These are phyloP conservation scores for Fusarium staphyleae DNA, from an alignment of 2,329 filamentous ascomycete genomes.

Conservation along the genomic window DNA sequence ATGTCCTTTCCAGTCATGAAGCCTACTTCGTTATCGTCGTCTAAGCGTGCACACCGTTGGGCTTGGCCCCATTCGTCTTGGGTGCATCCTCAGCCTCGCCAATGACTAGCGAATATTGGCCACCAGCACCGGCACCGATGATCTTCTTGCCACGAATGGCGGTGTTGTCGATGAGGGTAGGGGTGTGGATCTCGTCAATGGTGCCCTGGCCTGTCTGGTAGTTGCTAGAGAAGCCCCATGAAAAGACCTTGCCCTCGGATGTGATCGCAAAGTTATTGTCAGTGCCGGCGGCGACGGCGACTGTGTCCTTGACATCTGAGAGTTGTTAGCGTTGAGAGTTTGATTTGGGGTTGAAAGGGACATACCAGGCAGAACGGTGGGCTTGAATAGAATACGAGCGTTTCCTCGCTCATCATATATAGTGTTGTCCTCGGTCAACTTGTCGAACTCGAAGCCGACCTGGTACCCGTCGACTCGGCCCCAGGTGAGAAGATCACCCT, in stretches of 20 bases:
- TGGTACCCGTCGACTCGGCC: constrained; percentile 63
- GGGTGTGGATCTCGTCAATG: constrained; percentile 79
- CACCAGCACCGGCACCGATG: constrained; percentile 82
- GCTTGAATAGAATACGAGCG: constrained; percentile 67
- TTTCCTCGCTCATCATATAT: constrained; percentile 68
- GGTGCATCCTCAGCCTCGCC: constrained; percentile 48
- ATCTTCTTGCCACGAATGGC: constrained; percentile 79
- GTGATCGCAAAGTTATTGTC: constrained; percentile 79
- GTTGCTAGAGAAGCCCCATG: constrained; percentile 82
- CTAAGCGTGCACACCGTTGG: constrained; percentile 32
- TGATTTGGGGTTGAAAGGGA: not conserved
- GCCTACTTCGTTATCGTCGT: constrained; percentile 21
- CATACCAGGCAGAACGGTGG: constrained; percentile 54
- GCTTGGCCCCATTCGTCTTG: constrained; percentile 43
- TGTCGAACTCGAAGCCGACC: constrained; percentile 63
- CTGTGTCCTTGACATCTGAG: constrained; percentile 60
- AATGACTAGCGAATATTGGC: constrained; percentile 77
- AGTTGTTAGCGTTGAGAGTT: constrained; percentile 10
- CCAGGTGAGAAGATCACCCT: constrained; percentile 67
- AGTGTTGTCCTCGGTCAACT: constrained; percentile 58
- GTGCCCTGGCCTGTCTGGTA: constrained; percentile 82
- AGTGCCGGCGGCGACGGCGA: constrained; percentile 65
- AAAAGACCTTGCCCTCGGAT: constrained; percentile 73
- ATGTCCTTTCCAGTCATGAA: constrained; percentile 13
- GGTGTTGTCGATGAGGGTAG: constrained; percentile 84